Conservation (phyloP, 83 land plant species). For the Picea engelmannii region DNA sequence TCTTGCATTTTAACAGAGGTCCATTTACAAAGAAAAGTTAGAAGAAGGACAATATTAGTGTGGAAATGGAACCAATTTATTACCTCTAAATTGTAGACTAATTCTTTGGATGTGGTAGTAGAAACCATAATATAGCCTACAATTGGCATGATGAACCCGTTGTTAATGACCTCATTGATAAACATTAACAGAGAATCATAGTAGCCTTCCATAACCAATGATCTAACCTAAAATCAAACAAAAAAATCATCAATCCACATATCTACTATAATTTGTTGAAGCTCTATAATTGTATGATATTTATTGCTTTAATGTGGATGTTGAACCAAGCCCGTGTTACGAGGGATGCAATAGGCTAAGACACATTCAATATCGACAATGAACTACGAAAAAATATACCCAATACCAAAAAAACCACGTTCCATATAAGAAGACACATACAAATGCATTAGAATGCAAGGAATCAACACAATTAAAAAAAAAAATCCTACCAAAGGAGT, state of each 20-base stretch:
- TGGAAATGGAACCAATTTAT: not conserved
- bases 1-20: conserved; percentile 24
- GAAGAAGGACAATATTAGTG: not conserved
- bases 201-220: conserved; percentile 78
- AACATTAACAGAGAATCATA: conserved; percentile 61
- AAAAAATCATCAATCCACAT: not conserved
- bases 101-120: conserved; percentile 61
- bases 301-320: conserved; percentile 84
- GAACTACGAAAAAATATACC: too few relatives aligned
- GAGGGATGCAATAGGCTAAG: not conserved
- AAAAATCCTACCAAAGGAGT: too few relatives aligned
- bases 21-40: not conserved
- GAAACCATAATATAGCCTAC: conserved; percentile 68
- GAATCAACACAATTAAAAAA: too few relatives aligned
- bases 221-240: conserved; percentile 52
- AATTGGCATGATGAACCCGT: conserved; percentile 65
- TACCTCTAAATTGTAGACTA: conserved; percentile 67
- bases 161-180: conserved; percentile 68
- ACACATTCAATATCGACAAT: too few relatives aligned
- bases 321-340: conserved; percentile 88
- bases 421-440: too few relatives aligned
- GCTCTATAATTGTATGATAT: not conserved
- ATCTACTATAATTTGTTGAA: not conserved
- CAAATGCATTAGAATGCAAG: too few relatives aligned
- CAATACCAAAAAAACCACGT: too few relatives aligned